A percentile compares a stretch with the other conserved stretches of the same genome.
Conservation (phyloP, 441 rosid genomes). For the Jatropha multifida region DNA sequence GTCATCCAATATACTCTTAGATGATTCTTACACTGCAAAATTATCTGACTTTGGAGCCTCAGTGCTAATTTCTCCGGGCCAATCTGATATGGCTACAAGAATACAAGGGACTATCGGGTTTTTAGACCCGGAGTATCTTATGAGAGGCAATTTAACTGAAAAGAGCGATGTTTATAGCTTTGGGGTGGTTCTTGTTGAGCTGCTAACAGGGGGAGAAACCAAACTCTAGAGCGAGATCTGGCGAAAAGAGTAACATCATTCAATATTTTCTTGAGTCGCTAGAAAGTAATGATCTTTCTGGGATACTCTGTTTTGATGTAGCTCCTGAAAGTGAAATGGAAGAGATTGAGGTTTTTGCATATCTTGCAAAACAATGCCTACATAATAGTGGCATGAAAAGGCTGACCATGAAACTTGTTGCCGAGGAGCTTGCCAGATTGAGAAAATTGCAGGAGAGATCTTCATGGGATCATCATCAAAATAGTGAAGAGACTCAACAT, state of each 20-base stretch:
- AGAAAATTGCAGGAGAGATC: conserved; percentile 5
- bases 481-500: conserved; percentile 11
- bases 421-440: conserved; percentile 28
- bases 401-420: conserved; percentile 34
- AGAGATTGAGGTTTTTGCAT: conserved; percentile 31
- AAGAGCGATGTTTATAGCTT: conserved; percentile 36
- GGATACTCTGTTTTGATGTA: conserved; percentile 20
- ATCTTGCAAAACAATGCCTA: conserved; percentile 27
- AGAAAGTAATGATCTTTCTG: conserved; percentile 5
- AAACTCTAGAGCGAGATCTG: conserved; percentile 1
- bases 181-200: conserved; percentile 38
- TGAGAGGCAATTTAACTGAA: conserved; percentile 26
- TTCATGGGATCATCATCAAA: conserved; percentile 10
- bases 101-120: conserved; percentile 36
- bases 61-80: conserved; percentile 22
- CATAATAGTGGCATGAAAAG: conserved; percentile 18
- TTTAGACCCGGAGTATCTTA: conserved; percentile 35
- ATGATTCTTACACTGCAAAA: conserved; percentile 20
- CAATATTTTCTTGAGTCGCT: conserved; percentile 21
- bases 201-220: conserved; percentile 29
- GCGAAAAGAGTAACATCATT: conserved; percentile 21
- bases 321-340: conserved; percentile 25
- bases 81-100: conserved; percentile 14
- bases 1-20: conserved; percentile 28
- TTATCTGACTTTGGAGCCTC: conserved; percentile 39